Base-by-base conservation (phyloP, 805 yeast species). In the Saturnispora gosingensis region DNA sequence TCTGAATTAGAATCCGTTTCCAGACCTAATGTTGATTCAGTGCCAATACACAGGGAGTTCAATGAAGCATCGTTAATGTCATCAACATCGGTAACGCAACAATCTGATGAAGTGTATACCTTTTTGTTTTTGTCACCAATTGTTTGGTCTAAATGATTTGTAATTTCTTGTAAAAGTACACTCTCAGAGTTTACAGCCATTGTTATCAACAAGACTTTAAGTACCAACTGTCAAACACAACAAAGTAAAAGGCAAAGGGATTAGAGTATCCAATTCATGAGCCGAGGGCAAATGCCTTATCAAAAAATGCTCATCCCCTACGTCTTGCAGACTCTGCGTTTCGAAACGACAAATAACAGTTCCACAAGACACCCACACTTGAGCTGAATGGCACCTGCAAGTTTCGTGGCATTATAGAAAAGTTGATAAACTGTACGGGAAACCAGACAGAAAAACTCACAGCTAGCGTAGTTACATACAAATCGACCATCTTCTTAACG, bases 381-480 rank as follows among this genome's bases (percentile, higher is more conserved):
- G 93, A 84, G 51, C 95, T 83, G 65, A 93, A 91, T 0, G 97
- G 97, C 5, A 91, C 95, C 67, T 91, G 98, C 58, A 81, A 77
- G 54, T 74, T 74, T 53, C 80, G 73, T 1, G 91, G 91, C 67
- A 86, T 77, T 2, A 83, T 61, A 50, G 83, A 71, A 58, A 86
- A 86, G 60, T 86, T 86, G 56, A 85, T 70, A 56, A 86, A 81
- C 59, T 86, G 95, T 20, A 85, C 89, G 9, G 86, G 78, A 49
- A 88, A 86, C 95, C 95, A 86, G n/a, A 86, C 78, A 53, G 83
- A 70, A 63, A 79, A 83, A 60, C 85, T 85, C 53, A 79, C 79
- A 35, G 81, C 76, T 51, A 85, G 67, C 0, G 95, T 86, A 43
- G 80, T 75, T 27, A 86, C 63, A 61, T 85, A 86, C n/a, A 85